phyloP scores from a whole-genome alignment of 306 rosid genomes.

The Rosa persica region DNA sequence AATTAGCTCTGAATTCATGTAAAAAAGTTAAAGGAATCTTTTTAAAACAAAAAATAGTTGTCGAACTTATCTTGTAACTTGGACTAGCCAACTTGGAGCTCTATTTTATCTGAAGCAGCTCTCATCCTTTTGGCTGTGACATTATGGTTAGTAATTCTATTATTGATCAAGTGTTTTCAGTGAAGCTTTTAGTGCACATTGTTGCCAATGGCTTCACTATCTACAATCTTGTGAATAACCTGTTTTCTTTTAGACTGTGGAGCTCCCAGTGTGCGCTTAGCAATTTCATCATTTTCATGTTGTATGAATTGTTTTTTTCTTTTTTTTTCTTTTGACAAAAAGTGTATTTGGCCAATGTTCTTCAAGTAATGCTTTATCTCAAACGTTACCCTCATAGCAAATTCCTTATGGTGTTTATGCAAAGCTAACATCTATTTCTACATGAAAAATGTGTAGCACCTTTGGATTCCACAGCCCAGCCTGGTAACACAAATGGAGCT shows the following conservation, averaged over 20 bases:
- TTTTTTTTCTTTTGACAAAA: no score
- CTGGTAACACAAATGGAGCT: slow-evolving; percentile 44
- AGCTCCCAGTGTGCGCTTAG: not conserved
- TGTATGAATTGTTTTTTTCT: not conserved
- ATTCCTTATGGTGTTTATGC: not conserved
- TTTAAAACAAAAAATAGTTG: no score
- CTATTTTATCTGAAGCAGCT: no score
- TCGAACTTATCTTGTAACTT: no score
- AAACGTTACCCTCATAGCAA: no score
- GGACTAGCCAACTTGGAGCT: no score
- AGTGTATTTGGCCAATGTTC: not conserved
- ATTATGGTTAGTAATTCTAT: no score
- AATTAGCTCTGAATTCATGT: no score
- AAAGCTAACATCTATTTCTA: not conserved
- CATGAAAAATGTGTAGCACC: slow-evolving; percentile 45
- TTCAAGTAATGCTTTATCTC: no score
- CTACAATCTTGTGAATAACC: not conserved
- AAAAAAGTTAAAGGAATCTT: no score
- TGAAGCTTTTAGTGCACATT: not conserved
- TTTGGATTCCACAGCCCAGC: slow-evolving; percentile 67
- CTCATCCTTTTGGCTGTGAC: no score
- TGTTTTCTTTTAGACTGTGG: not conserved
- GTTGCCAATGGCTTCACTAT: not conserved
- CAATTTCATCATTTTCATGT: slow-evolving; percentile 16
- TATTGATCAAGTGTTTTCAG: no score